phyloP scores from a whole-genome alignment of 345 rosid genomes.

The Lumnitzera racemosa region DNA sequence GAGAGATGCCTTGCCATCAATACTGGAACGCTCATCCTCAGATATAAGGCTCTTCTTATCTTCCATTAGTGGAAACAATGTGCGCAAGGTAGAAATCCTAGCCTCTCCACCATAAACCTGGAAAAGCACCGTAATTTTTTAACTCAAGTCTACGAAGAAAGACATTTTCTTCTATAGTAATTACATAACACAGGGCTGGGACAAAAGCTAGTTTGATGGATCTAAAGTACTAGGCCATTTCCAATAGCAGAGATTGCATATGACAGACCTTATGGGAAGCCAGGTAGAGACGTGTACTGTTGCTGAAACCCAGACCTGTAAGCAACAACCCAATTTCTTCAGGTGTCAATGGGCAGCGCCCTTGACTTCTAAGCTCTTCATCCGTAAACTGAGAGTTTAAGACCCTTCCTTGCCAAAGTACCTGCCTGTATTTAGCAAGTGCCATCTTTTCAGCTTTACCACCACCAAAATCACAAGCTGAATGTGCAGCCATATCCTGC shows the following conservation, averaged over 20 bases:
- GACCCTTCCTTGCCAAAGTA: slow-evolving; percentile 93
- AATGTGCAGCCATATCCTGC: slow-evolving; percentile 99
- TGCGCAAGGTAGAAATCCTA: slow-evolving; percentile 60
- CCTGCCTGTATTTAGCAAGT: slow-evolving; percentile 81
- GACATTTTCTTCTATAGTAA: background rate
- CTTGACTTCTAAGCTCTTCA: slow-evolving; percentile 73
- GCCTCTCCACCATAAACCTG: slow-evolving; percentile 95
- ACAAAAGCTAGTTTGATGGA: no score
- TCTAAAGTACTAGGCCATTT: background rate
- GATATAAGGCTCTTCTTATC: slow-evolving; percentile 90
- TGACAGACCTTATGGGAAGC: slow-evolving; percentile 78
- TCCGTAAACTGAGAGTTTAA: slow-evolving; percentile 78
- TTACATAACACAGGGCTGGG: no score
- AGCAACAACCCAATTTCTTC: slow-evolving; percentile 91
- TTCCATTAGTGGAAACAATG: slow-evolving; percentile 71
- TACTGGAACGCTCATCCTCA: slow-evolving; percentile 41
- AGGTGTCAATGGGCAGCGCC: slow-evolving; percentile 97
- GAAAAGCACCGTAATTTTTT: slow-evolving; percentile 1
- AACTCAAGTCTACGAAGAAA: background rate
- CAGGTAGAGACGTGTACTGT: slow-evolving; percentile 76
- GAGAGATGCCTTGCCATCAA: slow-evolving; percentile 78
- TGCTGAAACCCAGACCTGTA: slow-evolving; percentile 83
- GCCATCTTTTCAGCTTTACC: slow-evolving; percentile 91
- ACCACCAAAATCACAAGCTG: slow-evolving; percentile 94
- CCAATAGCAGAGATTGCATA: slow-evolving; percentile 1